Evolutionary conservation across 805 yeast genomes (phyloP).

Genomic region (Pachysolen tannophilus): DNA sequence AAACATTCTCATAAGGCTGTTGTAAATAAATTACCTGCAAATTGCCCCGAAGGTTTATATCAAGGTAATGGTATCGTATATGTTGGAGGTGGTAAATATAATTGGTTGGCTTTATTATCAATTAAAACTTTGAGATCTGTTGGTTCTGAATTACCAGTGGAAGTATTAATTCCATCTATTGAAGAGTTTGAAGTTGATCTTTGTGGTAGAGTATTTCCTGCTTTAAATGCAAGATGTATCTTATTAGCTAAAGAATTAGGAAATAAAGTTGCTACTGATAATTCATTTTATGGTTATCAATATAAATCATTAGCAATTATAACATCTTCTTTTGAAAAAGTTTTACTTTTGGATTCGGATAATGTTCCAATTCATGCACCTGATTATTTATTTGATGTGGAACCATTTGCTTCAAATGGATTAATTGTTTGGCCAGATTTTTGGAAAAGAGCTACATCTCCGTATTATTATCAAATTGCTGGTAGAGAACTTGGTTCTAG

Average conservation of each 20-base stretch:
- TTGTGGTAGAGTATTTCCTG: constrained; percentile 58
- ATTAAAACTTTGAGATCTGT: constrained; percentile 56
- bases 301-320: constrained; percentile 62
- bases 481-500: constrained; percentile 36
- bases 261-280: constrained; percentile 33
- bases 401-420: constrained; percentile 47
- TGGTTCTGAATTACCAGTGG: constrained; percentile 70
- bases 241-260: constrained; percentile 58
- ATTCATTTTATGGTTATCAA: constrained; percentile 57
- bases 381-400: constrained; percentile 46
- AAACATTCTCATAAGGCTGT: constrained; percentile 37
- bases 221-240: constrained; percentile 58
- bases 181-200: constrained; percentile 66
- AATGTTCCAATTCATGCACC: constrained; percentile 64
- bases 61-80: constrained; percentile 52
- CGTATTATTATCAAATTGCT: constrained; percentile 39
- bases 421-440: constrained; percentile 38
- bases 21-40: constrained; percentile 37
- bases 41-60: constrained; percentile 36
- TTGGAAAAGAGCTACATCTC: constrained; percentile 49
- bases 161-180: constrained; percentile 66
- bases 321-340: constrained; percentile 66
- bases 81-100: constrained; percentile 77
- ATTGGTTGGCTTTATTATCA: constrained; percentile 62
- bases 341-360: constrained; percentile 69